Evolutionary conservation across 1,284 basidiomycete species (phyloP).

Genomic region (Malassezia brasiliensis): DNA sequence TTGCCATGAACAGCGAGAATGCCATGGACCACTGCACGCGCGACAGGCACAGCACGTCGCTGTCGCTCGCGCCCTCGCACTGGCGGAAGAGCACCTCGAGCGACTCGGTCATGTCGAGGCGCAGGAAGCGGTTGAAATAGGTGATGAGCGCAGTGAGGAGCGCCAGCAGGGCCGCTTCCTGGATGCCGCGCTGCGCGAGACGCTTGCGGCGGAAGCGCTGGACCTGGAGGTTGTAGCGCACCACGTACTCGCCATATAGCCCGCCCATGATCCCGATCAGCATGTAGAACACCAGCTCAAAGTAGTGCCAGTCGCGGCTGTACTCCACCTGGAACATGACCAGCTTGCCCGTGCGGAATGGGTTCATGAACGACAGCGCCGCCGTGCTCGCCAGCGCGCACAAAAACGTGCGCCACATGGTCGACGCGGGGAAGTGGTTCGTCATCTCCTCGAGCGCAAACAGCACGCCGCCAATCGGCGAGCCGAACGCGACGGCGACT

Average conservation of each 20-base stretch:
- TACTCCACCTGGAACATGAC: conserved; percentile 97
- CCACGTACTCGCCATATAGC: conserved; percentile 88
- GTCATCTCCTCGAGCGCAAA: conserved; percentile 72
- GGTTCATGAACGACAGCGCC: conserved; percentile 94
- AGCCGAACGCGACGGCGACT: conserved; percentile 93
- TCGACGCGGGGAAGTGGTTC: conserved; percentile 86
- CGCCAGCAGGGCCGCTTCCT: conserved; percentile 79
- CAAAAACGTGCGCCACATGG: conserved; percentile 96
- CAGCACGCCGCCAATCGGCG: conserved; percentile 91
- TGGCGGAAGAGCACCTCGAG: conserved; percentile 94
- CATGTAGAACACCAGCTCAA: conserved; percentile 90
- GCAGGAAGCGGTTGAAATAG: conserved; percentile 86
- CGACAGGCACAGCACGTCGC: conserved; percentile 89
- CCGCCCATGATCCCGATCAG: conserved; percentile 93
- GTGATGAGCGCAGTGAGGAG: conserved; percentile 79
- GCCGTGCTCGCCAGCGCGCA: conserved; percentile 94
- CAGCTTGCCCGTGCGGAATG: conserved; percentile 92
- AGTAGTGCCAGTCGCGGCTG: conserved; percentile 96
- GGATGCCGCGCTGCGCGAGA: conserved; percentile 69
- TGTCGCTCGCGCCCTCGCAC: conserved; percentile 87
- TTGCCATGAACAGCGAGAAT: conserved; percentile 82
- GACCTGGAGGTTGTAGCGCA: conserved; percentile 92
- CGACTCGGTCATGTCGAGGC: conserved; percentile 96
- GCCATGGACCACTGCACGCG: conserved; percentile 88
- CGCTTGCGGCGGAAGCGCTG: conserved; percentile 86